Evolutionary conservation across 2,329 filamentous ascomycete genomes (phyloP).

Genomic region (Calonectria leucothoes): DNA sequence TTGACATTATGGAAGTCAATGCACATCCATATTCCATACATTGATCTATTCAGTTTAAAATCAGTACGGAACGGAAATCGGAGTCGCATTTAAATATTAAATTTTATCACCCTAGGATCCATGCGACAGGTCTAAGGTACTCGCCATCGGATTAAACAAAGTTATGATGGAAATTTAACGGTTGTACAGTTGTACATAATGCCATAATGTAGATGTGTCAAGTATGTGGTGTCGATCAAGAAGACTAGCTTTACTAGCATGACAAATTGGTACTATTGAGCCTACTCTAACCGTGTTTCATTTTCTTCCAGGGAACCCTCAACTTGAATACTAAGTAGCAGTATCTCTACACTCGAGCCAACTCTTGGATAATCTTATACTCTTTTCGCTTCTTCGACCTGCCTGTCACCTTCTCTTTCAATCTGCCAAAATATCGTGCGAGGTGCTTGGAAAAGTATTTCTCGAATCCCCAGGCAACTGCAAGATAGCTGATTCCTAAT

Average conservation of each 20-base stretch:
- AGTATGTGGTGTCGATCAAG: too few species aligned
- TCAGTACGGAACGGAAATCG: too few species aligned
- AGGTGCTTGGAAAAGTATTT: conserved; percentile 75
- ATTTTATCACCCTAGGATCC: too few species aligned
- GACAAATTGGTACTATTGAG: background rate
- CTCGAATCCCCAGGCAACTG: conserved; percentile 78
- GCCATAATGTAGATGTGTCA: background rate
- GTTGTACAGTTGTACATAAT: background rate
- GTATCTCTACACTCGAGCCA: conserved; percentile 44
- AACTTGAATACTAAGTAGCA: background rate
- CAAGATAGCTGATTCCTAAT: conserved; percentile 77
- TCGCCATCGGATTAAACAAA: too few species aligned
- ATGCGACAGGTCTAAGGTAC: background rate
- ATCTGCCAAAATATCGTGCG: conserved; percentile 73
- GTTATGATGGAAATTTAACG: too few species aligned
- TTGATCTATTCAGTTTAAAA: too few species aligned
- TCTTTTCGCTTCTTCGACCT: conserved; percentile 82
- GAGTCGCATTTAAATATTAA: background rate
- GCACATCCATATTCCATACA: too few species aligned
- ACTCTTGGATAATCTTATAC: conserved; percentile 85
- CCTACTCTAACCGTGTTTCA: background rate
- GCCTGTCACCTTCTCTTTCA: conserved; percentile 68
- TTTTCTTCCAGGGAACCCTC: background rate
- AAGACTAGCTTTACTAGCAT: too few species aligned
- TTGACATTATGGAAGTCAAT: background rate